These are phyloP conservation scores for Fragosphaeria purpurea DNA, from an alignment of 2,329 filamentous ascomycete species.

Conservation along the genomic window DNA sequence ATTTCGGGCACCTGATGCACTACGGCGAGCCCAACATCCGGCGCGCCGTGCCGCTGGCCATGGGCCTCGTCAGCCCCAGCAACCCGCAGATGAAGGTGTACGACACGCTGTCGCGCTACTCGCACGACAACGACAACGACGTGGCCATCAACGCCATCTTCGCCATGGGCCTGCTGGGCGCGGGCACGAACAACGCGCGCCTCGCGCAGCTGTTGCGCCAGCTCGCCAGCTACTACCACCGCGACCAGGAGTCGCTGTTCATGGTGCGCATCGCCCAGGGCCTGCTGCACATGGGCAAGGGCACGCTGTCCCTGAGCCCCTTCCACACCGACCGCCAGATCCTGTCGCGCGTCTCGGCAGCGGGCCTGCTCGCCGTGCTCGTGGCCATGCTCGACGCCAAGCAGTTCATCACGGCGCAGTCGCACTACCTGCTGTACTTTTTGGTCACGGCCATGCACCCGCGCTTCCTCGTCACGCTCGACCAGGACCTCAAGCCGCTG, in stretches of 20 bases:
- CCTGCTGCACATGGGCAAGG: conserved; percentile 97
- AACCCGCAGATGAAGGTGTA: conserved; percentile 99
- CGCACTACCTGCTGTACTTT: conserved; percentile 95
- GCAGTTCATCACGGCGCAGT: conserved; percentile 57
- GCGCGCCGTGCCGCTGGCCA: conserved; percentile 87
- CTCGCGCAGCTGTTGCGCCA: conserved; percentile 89
- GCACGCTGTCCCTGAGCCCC: conserved; percentile 89
- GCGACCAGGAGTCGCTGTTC: conserved; percentile 91
- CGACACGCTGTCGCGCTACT: conserved; percentile 93
- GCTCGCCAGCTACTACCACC: conserved; percentile 94
- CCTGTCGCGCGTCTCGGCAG: conserved; percentile 80
- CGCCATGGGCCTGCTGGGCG: conserved; percentile 93
- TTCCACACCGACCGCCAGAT: conserved; percentile 99
- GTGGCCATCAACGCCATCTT: conserved; percentile 98
- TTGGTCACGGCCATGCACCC: conserved; percentile 95
- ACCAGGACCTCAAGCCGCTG: conserved; percentile 86
- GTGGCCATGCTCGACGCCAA: conserved; percentile 94
- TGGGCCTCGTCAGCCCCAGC: conserved; percentile 93
- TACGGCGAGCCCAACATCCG: conserved; percentile 97
- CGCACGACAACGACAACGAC: conserved; percentile 96
- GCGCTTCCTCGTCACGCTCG: conserved; percentile 88
- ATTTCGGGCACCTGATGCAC: conserved; percentile 98
- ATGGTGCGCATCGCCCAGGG: conserved; percentile 99
- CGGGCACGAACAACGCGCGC: conserved; percentile 95
- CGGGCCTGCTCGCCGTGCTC: conserved; percentile 79